Conservation (phyloP, 2,329 filamentous ascomycete genomes). For the Verticillium nubilum region DNA sequence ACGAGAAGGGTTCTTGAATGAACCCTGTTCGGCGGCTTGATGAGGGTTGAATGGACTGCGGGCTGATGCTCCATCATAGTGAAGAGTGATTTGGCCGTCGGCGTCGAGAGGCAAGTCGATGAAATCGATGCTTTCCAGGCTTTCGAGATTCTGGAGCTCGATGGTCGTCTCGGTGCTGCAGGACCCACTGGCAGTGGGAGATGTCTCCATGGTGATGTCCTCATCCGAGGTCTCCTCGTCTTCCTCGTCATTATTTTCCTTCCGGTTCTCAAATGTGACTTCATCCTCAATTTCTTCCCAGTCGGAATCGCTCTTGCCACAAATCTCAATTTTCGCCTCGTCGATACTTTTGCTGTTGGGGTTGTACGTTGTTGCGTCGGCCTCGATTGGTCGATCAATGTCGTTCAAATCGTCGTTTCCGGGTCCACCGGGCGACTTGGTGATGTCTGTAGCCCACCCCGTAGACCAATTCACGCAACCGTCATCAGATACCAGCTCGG, state of each 20-base stretch:
- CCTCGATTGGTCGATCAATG: too few species aligned
- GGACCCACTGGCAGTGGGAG: background rate
- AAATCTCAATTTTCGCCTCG: too few species aligned
- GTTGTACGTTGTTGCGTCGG: too few species aligned
- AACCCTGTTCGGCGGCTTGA: background rate
- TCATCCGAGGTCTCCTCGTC: background rate
- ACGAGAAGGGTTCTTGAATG: background rate
- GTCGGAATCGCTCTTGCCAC: background rate
- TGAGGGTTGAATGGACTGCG: background rate
- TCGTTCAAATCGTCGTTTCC: too few species aligned
- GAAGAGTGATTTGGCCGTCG: background rate
- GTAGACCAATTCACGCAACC: background rate
- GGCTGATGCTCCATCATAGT: background rate
- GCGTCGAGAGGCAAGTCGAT: background rate
- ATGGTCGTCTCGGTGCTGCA: background rate
- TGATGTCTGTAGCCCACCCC: background rate
- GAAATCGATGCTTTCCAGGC: background rate
- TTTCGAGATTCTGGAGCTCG: background rate
- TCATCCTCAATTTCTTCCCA: background rate
- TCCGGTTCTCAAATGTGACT: background rate
- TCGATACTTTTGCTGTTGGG: too few species aligned
- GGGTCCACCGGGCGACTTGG: too few species aligned
- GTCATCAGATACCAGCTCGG: background rate
- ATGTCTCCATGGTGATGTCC: background rate
- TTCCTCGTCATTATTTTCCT: background rate